Percentiles rank a stretch among this genome's conserved stretches.
Conservation (phyloP, 306 rosid species). For the Lablab purpureus region DNA sequence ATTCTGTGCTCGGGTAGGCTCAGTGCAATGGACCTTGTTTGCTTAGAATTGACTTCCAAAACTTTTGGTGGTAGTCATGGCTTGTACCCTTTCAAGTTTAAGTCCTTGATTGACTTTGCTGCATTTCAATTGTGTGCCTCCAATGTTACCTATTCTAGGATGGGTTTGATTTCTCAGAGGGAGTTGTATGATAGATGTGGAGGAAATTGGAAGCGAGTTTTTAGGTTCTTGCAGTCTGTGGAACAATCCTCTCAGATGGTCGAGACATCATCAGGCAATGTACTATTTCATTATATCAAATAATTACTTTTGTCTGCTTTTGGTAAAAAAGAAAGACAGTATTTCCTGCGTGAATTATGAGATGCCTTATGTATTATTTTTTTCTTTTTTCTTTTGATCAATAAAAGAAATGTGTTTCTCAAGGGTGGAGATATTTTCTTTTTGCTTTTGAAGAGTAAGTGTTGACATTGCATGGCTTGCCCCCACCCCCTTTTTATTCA, state of each 20-base stretch:
- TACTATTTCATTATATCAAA: constrained; percentile 62
- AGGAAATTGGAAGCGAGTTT: constrained; percentile 85
- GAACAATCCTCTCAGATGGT: constrained; percentile 78
- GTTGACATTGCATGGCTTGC: background rate
- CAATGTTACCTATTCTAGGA: constrained; percentile 59
- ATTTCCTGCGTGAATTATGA: constrained; percentile 7
- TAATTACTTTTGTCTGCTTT: constrained; percentile 38
- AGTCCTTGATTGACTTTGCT: constrained; percentile 79
- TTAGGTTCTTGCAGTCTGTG: constrained; percentile 89
- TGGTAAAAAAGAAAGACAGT: background rate
- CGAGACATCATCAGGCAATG: constrained; percentile 95
- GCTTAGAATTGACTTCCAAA: constrained; percentile 85
- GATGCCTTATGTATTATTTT: background rate
- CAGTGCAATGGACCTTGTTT: constrained; percentile 72
- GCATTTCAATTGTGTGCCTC: constrained; percentile 77
- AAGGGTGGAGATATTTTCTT: background rate
- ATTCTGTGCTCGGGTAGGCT: constrained; percentile 78
- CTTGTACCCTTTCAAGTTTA: constrained; percentile 62
- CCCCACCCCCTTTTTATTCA: background rate
- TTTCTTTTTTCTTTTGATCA: constrained; percentile 2
- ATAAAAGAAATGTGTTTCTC: background rate
- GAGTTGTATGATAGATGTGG: constrained; percentile 77
- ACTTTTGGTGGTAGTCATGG: constrained; percentile 58
- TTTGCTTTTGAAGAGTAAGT: background rate
- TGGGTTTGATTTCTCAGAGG: constrained; percentile 60